Base-by-base conservation (phyloP, 2,329 filamentous ascomycete species). In the Tolypocladium nubicola region DNA sequence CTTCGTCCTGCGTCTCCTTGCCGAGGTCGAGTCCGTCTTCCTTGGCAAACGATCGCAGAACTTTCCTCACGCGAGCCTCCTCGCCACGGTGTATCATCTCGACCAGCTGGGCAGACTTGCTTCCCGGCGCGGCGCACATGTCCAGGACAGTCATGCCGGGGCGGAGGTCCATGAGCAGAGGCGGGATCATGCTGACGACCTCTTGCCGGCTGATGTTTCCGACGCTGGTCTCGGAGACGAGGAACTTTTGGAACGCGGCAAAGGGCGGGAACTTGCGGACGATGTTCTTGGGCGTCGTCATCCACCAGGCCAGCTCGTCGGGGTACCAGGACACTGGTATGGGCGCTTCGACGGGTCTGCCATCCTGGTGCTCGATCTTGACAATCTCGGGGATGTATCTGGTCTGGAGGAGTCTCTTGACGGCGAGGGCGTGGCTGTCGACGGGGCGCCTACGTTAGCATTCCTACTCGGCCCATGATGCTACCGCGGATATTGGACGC, bases 141-240 rank as follows among this genome's bases (percentile, higher is more conserved):
- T 99, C 94, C 65, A 99, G 76, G 11, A 97, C 92, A 1, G 87
- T 88, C 87, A 97, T 96, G 56, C 92, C 90, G 5, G 94, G 92
- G 64, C 85, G 84, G 54, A 97, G 80, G 67, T 97, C 92, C 79
- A 99, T 88, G 65, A 97, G 79, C 65, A 97, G 81, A 33, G 94
- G 94, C 33, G 94, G 94, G 61, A 99, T 97, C 94, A 99, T 99
- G 77, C 90, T 96, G 67, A 99, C 94, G 50, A 96, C 88, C 76
- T 99, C 94, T 74, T 99, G 94, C 66, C 94, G 85, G 73, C 89
- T 96, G 67, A 99, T 97, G 72, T 97, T 99, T 66, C 94, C 94
- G 26, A 97, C 91, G 57, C 89, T 91, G 4, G 94, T 97, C 79
- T 99, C 94, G 55, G 93, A 95, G 54, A 99, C 94, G 54, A 99